phyloP scores from a whole-genome alignment of 2,329 filamentous ascomycete species.

The Monilinia fructigena region DNA sequence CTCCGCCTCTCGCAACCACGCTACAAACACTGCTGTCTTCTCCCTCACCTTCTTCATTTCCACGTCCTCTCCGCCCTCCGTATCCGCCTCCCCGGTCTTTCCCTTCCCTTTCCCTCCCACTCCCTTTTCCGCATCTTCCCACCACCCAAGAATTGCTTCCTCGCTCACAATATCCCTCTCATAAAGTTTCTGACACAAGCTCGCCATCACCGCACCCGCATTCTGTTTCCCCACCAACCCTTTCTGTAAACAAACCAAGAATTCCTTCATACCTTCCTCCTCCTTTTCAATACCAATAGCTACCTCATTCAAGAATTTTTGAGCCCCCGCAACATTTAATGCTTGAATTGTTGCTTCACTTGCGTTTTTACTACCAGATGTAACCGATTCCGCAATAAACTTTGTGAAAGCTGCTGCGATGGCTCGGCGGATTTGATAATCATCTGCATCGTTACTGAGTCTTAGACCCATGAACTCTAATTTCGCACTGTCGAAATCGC shows the following conservation, averaged over 20 bases:
- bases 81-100: no score
- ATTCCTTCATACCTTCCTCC: constrained; percentile 76
- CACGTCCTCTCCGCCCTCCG: background rate
- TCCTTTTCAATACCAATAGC: constrained; percentile 63
- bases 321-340: constrained; percentile 62
- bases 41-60: constrained; percentile 17
- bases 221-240: constrained; percentile 67
- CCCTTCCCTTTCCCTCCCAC: no score
- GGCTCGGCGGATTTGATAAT: constrained; percentile 81
- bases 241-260: constrained; percentile 77
- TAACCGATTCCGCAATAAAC: constrained; percentile 69
- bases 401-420: constrained; percentile 84
- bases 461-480: constrained; percentile 93
- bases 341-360: constrained; percentile 48
- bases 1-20: constrained; percentile 77
- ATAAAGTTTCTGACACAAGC: constrained; percentile 80
- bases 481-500: constrained; percentile 78
- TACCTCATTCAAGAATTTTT: constrained; percentile 57
- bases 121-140: constrained; percentile 47
- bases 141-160: constrained; percentile 86
- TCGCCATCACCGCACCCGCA: constrained; percentile 68
- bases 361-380: constrained; percentile 43
- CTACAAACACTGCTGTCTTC: constrained; percentile 75
- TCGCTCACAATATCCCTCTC: constrained; percentile 82
- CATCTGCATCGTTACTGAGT: constrained; percentile 85